These are phyloP conservation scores for Melampsora americana DNA, from an alignment of 1,284 basidiomycete genomes.

Conservation along the genomic window DNA sequence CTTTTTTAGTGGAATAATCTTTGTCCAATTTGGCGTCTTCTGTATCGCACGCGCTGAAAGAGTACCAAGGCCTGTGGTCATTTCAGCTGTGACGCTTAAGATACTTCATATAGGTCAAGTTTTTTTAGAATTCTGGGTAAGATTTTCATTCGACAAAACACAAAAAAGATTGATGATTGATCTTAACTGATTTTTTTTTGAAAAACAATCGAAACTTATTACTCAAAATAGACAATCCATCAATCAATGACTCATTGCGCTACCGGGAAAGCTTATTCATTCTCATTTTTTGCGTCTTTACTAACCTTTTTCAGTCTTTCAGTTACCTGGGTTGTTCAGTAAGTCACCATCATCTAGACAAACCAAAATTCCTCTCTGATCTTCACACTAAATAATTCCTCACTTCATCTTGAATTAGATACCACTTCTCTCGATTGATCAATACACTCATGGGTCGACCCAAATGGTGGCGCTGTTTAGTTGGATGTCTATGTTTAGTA, in stretches of 20 bases:
- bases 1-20: not conserved
- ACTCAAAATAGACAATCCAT: not conserved
- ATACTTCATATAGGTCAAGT: not conserved
- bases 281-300: not conserved
- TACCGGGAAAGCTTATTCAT: not conserved
- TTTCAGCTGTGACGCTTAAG: not conserved
- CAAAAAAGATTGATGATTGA: too few species aligned
- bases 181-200: too few species aligned
- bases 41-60: not conserved
- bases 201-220: too few species aligned
- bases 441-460: not conserved
- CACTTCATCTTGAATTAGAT: not conserved
- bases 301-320: not conserved
- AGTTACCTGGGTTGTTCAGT: not conserved
- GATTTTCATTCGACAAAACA: not conserved
- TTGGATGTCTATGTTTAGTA: not conserved
- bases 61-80: not conserved
- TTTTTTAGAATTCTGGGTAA: not conserved
- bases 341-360: not conserved
- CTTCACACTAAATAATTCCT: not conserved
- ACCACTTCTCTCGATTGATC: not conserved
- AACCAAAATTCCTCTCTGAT: not conserved
- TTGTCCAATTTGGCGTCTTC: not conserved
- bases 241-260: not conserved
- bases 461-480: not conserved